Evolutionary conservation across 257 asterid genomes (phyloP), one percentile per base, ranked within the genome.

Genomic region (Nicotiana sylvestris): DNA sequence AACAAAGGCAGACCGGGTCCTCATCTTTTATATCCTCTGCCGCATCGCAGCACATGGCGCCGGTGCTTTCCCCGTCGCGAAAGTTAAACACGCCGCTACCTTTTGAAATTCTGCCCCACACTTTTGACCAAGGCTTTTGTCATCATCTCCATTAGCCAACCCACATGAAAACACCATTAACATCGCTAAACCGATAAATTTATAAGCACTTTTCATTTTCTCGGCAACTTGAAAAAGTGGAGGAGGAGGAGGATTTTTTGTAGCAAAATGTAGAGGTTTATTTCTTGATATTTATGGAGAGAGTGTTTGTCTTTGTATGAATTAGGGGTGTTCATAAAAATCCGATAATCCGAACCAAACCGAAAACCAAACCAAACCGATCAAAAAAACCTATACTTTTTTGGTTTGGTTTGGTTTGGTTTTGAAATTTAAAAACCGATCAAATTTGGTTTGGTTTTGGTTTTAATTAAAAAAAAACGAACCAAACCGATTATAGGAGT

Each of bases 1-100:
- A 94, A 76, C 99, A 96, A 3, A 94, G 84, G 78, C 99, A 96
- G 5, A 86, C 94, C 3, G 99, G 96, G 37, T 93, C 84, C 21
- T 66, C 81, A 1, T 81, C 84, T 85, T 90, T 96, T 16, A 96
- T 37, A 4, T 87, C 92, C 72, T 86, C 35, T 76, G 86, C 95
- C 1, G 98, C 83, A 3, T 32, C 66, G 83, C 99, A 96, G 89
- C 99, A 96, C n/a, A 85, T 32, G 99, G 97, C 29, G 88, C 60
- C 11, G 88, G 85, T 77, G 92, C 93, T 85, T 90, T 92, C 12
- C 87, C 91, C 32, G 95, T 93, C 35, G 89, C 99, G 69, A 83
- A 96, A 6, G 93, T 64, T 82, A 94, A 82, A 86, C 99, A 96
- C 37, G 62, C 77, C 29, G 89, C 81, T 85, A 96, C 96, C 84